Evolutionary conservation across 2,329 filamentous ascomycete species (phyloP).

Genomic region (Gnomoniopsis sp.): DNA sequence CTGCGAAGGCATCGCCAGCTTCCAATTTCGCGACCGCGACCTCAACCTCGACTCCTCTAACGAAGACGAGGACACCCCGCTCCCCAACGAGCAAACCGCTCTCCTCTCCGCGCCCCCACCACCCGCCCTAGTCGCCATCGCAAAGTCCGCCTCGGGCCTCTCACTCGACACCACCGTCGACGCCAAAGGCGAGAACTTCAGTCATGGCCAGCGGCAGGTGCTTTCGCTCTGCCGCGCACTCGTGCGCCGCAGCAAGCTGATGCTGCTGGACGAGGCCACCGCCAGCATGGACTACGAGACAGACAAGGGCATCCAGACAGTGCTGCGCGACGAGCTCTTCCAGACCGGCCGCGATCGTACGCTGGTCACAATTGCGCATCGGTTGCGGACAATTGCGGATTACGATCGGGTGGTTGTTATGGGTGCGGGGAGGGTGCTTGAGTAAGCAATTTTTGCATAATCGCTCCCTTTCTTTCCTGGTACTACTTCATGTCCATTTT

Average conservation of each 20-base stretch:
- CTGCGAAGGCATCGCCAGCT: conserved; percentile 57
- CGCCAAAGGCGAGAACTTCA: conserved; percentile 53
- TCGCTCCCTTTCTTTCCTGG: neutral
- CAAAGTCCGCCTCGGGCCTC: conserved; percentile 24
- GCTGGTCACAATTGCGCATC: conserved; percentile 56
- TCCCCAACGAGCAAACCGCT: conserved; percentile 17
- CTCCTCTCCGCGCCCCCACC: conserved; percentile 12
- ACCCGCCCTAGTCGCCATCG: conserved; percentile 19
- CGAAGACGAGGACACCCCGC: neutral
- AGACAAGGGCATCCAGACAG: conserved; percentile 52
- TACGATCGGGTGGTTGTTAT: conserved; percentile 58
- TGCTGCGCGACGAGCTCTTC: conserved; percentile 47
- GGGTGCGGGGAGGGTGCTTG: conserved; percentile 49
- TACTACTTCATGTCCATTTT: neutral
- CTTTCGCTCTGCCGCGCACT: conserved; percentile 55
- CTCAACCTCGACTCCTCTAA: conserved; percentile 29
- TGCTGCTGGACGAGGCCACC: conserved; percentile 57
- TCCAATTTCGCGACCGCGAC: conserved; percentile 34
- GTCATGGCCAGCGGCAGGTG: conserved; percentile 56
- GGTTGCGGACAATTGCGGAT: conserved; percentile 56
- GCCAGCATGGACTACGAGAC: conserved; percentile 59
- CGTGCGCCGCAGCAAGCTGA: conserved; percentile 51
- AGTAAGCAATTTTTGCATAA: conserved; percentile 27
- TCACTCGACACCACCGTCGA: conserved; percentile 45
- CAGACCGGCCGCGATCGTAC: conserved; percentile 43